Base-by-base conservation (phyloP, 176 grass and related monocot genomes). In the Carex kokanica region DNA sequence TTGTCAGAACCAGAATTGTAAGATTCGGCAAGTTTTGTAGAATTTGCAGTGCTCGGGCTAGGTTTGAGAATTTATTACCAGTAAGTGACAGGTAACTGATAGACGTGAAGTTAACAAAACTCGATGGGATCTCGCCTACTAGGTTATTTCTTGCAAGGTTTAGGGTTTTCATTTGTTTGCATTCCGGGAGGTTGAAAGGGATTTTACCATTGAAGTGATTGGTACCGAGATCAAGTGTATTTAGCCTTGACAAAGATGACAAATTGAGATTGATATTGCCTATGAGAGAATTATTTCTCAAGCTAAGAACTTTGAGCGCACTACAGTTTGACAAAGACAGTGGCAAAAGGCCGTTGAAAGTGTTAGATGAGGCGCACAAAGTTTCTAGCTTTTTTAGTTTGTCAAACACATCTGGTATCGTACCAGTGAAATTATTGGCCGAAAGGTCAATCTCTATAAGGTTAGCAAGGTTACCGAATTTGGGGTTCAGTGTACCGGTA, bases 141-240 rank as follows among this genome's bases (percentile, higher is more conserved):
- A 98, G 86, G 16, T 83, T 87, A 84, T 98, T 98, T 77, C 82
- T 93, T 18, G 93, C 91, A 15, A 98, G 93, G 85, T 95, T 98
- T 49, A 98, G 65, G 1, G 89, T 93, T 78, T 72, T 93, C 81
- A 98, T 27, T 55, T 91, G 86, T 0, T 69, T 25, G 25, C 96
- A 98, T 18, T 1, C 3, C 0, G 91, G 51, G 0, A 98, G 83
- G 34, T 56, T n/a, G 73, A 63, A 14, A 78, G 96, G 93, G 64
- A 98, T 95, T 36, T 8, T 8, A 52, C 92, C 93, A 80, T 8
- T 80, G 40, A 98, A 87, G n/a, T 3, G 79, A 60, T 98, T 98
- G 18, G 84, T 80, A 60, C 93, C 96, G 9, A 81, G 72, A 93
- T 98, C 93, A 16, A 98, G 89, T 55, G 84, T 86, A 66, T 73